Evolutionary conservation across 2,329 filamentous ascomycete genomes (phyloP).

Genomic region (Fusarium bactridioides): DNA sequence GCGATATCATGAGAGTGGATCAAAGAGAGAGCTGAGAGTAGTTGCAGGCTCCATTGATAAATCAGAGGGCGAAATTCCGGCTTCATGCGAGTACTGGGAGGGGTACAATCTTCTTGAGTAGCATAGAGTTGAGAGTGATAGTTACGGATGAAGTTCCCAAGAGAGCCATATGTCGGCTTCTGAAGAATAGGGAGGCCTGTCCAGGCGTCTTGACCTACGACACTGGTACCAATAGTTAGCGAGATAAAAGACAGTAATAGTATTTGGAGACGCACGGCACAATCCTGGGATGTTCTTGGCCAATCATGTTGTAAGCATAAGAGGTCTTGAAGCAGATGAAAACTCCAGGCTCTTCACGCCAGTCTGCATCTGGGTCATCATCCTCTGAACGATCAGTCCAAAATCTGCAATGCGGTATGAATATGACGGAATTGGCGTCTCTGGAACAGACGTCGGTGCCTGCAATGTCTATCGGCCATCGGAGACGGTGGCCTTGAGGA

Average conservation of each 20-base stretch:
- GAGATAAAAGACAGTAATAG: too few species aligned
- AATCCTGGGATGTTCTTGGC: background rate
- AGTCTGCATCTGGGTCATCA: background rate
- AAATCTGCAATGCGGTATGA: background rate
- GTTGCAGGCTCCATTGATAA: background rate
- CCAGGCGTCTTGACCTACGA: background rate
- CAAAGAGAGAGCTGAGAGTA: background rate
- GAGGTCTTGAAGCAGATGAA: background rate
- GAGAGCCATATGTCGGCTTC: background rate
- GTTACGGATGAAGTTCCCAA: too few species aligned
- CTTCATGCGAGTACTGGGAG: background rate
- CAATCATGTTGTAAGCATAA: background rate
- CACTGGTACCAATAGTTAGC: background rate
- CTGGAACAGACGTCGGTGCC: background rate
- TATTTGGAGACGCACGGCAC: background rate
- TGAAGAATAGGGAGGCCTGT: background rate
- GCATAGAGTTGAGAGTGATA: background rate
- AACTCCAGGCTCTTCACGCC: fast-evolving
- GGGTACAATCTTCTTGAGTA: fast-evolving
- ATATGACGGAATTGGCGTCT: background rate
- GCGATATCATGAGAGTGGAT: background rate
- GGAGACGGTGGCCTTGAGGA: background rate
- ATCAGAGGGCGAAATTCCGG: background rate
- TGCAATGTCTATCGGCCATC: background rate
- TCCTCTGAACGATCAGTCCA: background rate